Evolutionary conservation across 1,284 basidiomycete genomes (phyloP), one percentile per base, ranked within the genome.

Genomic region (Moesziomyces globuligerus): DNA sequence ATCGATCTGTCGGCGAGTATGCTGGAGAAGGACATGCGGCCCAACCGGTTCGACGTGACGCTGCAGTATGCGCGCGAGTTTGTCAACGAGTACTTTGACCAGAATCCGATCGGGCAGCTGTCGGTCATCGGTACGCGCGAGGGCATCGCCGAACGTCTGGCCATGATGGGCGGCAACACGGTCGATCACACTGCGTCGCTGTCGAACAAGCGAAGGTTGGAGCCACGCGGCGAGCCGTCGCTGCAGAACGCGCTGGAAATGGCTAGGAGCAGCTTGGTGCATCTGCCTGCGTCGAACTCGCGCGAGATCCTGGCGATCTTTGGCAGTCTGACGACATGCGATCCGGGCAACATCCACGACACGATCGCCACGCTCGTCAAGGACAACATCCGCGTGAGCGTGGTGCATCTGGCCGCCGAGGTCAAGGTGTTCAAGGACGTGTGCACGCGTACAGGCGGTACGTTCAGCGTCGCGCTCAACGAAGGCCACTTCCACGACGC

Each of bases 81-180:
- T 75, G 87, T 98, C 21, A 86, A 88, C 8, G 95, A 99, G 82
- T 99, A 95, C 92, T 99, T 98, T 83, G 96, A 99, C 84, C 96
- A 98, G 84, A 99, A 99, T 79, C 95, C 95, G 0, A 87, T 99
- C 18, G 94, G 95, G n/a, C 95, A 98, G 83, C 60, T 80, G 4
- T 76, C 71, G 13, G 76, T 82, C 49, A 59, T 83, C 3, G 75
- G 71, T 39, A 81, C 80, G 7, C 73, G 81, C 17, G 68, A 79
- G 32, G 81, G 81, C 7, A 70, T 82, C 26, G 78, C 78, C 18
- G 80, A 81, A 44, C 50, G 79, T 11, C 51, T 81, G 18, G 76
- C 76, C 3, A 72, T 75, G 48, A 92, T 98, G 88, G 87, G 94
- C 20, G 89, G 94, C 8, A 98, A 96, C 76, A 93, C 94, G 0